A percentile compares a stretch with the other conserved stretches of the same genome.
These are phyloP conservation scores for Teratosphaeria destructans DNA, from an alignment of 2,329 filamentous ascomycete species.

Conservation along the genomic window DNA sequence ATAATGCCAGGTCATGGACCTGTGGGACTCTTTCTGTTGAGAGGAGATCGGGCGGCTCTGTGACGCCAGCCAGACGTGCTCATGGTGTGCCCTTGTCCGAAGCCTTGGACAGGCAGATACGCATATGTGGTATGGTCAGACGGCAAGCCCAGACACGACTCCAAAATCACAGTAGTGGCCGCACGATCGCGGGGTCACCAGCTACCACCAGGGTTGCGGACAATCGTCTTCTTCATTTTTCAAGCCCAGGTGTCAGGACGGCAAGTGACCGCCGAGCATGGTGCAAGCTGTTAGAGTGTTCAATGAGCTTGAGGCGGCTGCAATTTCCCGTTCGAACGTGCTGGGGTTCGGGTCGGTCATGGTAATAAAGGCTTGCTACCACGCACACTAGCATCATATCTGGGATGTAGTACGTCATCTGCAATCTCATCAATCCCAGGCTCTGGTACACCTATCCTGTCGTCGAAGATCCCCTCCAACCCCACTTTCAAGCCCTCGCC, in stretches of 20 bases:
- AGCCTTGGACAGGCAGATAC: background rate
- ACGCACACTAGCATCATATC: too few relatives aligned
- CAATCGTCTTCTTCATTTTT: too few relatives aligned
- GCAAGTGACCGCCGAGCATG: too few relatives aligned
- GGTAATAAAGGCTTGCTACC: too few relatives aligned
- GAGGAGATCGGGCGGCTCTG: background rate
- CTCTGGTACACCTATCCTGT: background rate
- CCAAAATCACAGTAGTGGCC: background rate
- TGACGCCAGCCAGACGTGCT: background rate
- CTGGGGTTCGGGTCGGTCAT: too few relatives aligned
- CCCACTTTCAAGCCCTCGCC: background rate
- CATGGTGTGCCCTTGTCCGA: background rate
- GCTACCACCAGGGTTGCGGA: background rate
- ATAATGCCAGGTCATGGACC: background rate
- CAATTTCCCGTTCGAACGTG: too few relatives aligned
- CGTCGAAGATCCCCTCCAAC: background rate
- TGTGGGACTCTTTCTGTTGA: background rate
- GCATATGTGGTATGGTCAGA: background rate
- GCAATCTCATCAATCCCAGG: background rate
- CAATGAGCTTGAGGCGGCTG: too few relatives aligned
- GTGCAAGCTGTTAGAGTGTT: too few relatives aligned
- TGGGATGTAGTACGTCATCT: too few relatives aligned
- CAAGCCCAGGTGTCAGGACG: too few relatives aligned
- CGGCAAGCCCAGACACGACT: background rate
- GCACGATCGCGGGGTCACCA: background rate